Base-by-base conservation (phyloP, 2,329 filamentous ascomycete species). In the Raffaelea arxii region DNA sequence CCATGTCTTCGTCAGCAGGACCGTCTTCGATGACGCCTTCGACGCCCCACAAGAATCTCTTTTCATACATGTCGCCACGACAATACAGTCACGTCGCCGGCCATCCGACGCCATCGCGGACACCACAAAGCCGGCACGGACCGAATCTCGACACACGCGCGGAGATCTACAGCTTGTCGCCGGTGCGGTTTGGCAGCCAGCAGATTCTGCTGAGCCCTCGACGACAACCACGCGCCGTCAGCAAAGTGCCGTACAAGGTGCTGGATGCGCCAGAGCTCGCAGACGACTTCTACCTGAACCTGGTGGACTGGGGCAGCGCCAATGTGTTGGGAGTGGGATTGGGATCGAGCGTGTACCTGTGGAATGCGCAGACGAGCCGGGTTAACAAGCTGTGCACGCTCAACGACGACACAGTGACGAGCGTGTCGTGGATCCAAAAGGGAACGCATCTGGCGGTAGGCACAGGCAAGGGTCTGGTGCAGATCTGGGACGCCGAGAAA, bases 231-330 rank as follows among this genome's bases (percentile, higher is more conserved):
- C 76, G 92, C 54, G 84, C 87, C 25, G 88, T 98, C 19, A 91
- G 87, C 64, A 97, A 97, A 63, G 91, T 97, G 0, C 92, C 92
- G 0, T 98, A 94, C 67, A 98, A 98, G 65, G 92, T 98, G 2
- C 73, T 98, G 10, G 92, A 98, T 68, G 92, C 92, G 1, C 92
- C 92, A 2, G 92, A 97, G 61, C 69, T 98, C 40, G 90, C 91
- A 24, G 92, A 98, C 59, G 92, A 98, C 61, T 98, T 97, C 64
- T 98, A 98, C 58, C 73, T 98, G 30, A 98, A 98, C 58, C 70
- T 98, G 23, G 91, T 98, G 3, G 92, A 98, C 59, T 98, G 92
- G 92, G 92, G 92, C 38, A 94, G 87, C 57, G 89, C 86, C 55
- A 95, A 97, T 62, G 84, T 95, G 9, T 74, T 98, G 11, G 92